Conservation (phyloP, 306 rosid genomes). For the Vicia faba region DNA sequence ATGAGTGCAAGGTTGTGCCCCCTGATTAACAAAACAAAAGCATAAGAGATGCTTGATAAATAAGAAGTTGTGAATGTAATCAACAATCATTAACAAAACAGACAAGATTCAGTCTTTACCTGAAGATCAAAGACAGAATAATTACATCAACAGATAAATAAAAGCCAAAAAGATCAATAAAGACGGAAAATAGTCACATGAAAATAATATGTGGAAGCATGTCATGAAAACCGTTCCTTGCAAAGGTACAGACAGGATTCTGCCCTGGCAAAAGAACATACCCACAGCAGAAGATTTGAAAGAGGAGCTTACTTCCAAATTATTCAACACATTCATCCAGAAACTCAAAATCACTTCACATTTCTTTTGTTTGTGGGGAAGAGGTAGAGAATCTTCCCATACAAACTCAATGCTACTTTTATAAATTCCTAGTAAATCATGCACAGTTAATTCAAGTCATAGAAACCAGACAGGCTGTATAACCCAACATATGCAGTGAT, state of each 20-base stretch:
- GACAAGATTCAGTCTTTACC: no score
- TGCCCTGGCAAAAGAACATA: slow-evolving; percentile 1
- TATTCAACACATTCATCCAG: slow-evolving; percentile 5
- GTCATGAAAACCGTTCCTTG: slow-evolving; percentile 4
- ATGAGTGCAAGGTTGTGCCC: slow-evolving; percentile 87
- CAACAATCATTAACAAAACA: background rate
- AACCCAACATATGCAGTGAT: background rate
- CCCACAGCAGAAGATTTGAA: background rate
- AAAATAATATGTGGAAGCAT: background rate
- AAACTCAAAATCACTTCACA: slow-evolving; percentile 9
- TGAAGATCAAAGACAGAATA: no score
- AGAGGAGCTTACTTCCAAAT: slow-evolving; percentile 25
- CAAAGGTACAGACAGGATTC: background rate
- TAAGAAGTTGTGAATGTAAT: slow-evolving; percentile 18
- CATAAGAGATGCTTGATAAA: slow-evolving; percentile 33
- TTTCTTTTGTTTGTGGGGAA: background rate
- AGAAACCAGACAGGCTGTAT: slow-evolving; percentile 16
- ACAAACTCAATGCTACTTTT: slow-evolving; percentile 3
- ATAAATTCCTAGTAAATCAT: slow-evolving; percentile 29
- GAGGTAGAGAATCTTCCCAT: background rate
- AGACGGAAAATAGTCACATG: no score
- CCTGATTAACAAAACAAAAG: slow-evolving; percentile 62
- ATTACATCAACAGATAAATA: no score
- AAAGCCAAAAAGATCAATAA: no score
- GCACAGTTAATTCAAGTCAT: slow-evolving; percentile 11